A percentile compares a stretch with the other conserved stretches of the same genome.
phyloP scores from a whole-genome alignment of 352 stramenopile species.

The Globisporangium barbulae region DNA sequence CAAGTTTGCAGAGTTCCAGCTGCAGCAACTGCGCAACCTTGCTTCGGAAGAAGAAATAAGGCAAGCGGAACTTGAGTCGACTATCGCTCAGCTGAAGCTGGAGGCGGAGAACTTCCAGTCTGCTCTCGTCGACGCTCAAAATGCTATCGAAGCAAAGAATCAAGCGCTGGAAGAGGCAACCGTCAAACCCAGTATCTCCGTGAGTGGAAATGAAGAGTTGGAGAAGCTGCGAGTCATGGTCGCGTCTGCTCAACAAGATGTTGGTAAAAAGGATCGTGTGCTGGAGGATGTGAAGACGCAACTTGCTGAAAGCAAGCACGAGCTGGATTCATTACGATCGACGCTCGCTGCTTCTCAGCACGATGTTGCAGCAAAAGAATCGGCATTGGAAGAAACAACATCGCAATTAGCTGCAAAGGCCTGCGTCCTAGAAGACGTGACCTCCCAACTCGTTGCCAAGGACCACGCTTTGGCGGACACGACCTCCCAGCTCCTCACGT shows the following conservation, averaged over 20 bases:
- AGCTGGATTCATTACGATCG: slow-evolving; percentile 5
- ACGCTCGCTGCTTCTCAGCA: slow-evolving; percentile 3
- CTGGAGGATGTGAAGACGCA: slow-evolving; percentile 14
- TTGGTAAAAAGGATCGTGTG: neutral
- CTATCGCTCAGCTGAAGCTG: slow-evolving; percentile 18
- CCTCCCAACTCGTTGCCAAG: neutral
- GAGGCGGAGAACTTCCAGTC: slow-evolving; percentile 17
- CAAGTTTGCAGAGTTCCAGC: slow-evolving; percentile 81
- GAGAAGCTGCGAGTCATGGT: slow-evolving; percentile 1
- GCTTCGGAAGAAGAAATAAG: slow-evolving; percentile 47
- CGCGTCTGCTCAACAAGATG: slow-evolving; percentile 8
- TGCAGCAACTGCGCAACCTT: slow-evolving; percentile 64
- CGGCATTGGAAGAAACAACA: neutral
- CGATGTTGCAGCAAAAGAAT: neutral
- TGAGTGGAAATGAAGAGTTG: slow-evolving; percentile 6
- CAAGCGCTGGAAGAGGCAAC: slow-evolving; percentile 11
- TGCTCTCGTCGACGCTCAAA: slow-evolving; percentile 8
- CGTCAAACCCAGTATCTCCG: neutral
- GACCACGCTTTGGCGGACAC: slow-evolving; percentile 3
- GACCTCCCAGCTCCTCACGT: neutral
- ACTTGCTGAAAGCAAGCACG: slow-evolving; percentile 6
- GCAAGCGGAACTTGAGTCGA: slow-evolving; percentile 24
- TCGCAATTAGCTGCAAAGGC: neutral
- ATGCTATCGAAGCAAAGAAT: slow-evolving; percentile 7
- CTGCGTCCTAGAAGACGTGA: neutral